Base-by-base conservation (phyloP, 2,329 filamentous ascomycete species). In the Xylariaceae sp. region DNA sequence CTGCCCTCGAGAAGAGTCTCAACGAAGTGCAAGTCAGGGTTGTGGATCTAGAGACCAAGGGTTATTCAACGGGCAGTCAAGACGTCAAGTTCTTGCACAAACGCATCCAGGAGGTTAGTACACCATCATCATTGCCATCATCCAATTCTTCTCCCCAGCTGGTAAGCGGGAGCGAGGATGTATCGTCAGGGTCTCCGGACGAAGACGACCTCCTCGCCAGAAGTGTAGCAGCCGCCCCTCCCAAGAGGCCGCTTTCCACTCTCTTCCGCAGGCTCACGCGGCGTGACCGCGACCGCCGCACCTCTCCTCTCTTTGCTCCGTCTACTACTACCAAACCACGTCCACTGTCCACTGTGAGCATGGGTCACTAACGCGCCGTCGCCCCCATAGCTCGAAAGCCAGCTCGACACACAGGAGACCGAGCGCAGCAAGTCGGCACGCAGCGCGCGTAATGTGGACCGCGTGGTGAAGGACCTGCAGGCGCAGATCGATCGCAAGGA, bases 11-110 rank as follows among this genome's bases (percentile, higher is more conserved):
- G 69, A 96, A 95, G 72, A 81, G 79, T 41, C 73, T 95, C 38
- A 95, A 90, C 63, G 91, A 98, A 63, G 75, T 91, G 19, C 91
- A 97, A 65, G 78, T 97, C 39, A 83, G 83, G 59, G 80, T 95
- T 42, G 85, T 98, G 39, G 93, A 97, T 61, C 75, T 97, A 8
- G 91, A 98, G 69, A 97, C 93, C 33, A 97, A 97, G 72, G 89
- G 90, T 39, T 97, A 95, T 67, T 93, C 90, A 16, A 94, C 85
- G 51, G 87, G 87, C 18, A 95, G 90, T 63, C 89, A 95, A 57
- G 91, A 97, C 65, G 88, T 97, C 53, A 86, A 93, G 59, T 97
- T 96, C 71, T 68, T 97, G 57, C 87, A 96, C 66, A 91, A 89
- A 59, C 81, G 91, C 38, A 89, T 98, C 51, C 89, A 96, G 70